phyloP scores from a whole-genome alignment of 2,329 filamentous ascomycete species.

The Madurella mycetomatis region DNA sequence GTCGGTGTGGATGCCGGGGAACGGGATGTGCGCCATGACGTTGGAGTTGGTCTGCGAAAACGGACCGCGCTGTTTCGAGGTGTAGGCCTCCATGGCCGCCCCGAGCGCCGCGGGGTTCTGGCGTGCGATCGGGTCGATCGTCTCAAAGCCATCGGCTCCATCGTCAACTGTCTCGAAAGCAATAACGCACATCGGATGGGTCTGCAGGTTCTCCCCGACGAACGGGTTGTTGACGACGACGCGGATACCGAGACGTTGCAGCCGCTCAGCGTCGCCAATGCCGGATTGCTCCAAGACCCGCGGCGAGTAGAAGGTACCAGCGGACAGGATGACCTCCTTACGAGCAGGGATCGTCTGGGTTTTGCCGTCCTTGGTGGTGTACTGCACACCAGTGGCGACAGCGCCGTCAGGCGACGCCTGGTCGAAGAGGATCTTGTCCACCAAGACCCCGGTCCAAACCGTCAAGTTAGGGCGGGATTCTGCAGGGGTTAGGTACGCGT shows the following conservation, averaged over 20 bases:
- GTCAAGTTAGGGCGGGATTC: conserved; percentile 31
- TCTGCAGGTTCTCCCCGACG: conserved; percentile 40
- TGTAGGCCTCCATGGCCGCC: conserved; percentile 7
- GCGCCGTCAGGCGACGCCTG: conserved; percentile 18
- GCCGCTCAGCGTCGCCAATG: conserved; percentile 30
- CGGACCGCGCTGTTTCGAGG: conserved; percentile 1
- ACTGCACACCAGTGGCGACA: conserved; percentile 32
- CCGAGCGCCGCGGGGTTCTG: conserved; percentile 1
- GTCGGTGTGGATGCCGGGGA: neutral
- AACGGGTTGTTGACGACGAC: conserved; percentile 37
- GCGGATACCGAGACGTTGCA: conserved; percentile 36
- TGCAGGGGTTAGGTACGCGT: conserved; percentile 32
- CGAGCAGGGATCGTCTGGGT: conserved; percentile 12
- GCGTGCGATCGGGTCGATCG: conserved; percentile 1
- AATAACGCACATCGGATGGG: conserved; percentile 32
- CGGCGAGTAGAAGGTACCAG: conserved; percentile 36
- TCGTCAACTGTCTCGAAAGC: conserved; percentile 9
- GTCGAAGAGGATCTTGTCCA: conserved; percentile 32
- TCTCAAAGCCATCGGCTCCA: neutral
- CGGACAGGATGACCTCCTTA: conserved; percentile 39
- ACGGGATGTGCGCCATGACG: neutral
- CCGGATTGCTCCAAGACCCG: conserved; percentile 24
- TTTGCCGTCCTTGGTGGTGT: conserved; percentile 20
- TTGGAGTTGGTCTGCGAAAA: conserved; percentile 5
- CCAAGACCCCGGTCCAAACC: conserved; percentile 31